A percentile compares a stretch with the other conserved stretches of the same genome.
phyloP scores from a whole-genome alignment of 2,329 filamentous ascomycete genomes.

The Fonsecaea nubica region DNA sequence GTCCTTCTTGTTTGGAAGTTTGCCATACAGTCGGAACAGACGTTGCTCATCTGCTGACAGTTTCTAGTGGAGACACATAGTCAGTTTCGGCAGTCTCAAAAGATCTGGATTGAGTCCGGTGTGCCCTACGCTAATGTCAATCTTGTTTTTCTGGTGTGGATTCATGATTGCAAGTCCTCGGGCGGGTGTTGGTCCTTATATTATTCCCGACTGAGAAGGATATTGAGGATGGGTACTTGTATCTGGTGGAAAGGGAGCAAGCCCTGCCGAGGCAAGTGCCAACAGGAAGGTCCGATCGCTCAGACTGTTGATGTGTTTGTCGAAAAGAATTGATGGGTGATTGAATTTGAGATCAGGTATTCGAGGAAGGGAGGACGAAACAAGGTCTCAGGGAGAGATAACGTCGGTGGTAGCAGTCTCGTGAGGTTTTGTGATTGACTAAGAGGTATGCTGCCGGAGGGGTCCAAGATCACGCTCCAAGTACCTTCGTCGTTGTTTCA shows the following conservation, averaged over 20 bases:
- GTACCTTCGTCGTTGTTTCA: conserved; percentile 12
- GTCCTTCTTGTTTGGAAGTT: conserved; percentile 94
- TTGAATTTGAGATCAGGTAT: not conserved
- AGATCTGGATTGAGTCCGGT: not conserved
- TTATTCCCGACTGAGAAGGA: not conserved
- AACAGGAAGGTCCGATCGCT: not conserved
- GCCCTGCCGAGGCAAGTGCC: conserved; percentile 6
- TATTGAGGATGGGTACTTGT: not conserved
- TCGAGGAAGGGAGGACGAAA: not conserved
- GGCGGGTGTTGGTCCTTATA: not conserved
- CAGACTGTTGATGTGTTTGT: not conserved
- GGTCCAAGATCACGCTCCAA: conserved; percentile 8
- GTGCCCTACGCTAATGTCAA: conserved; percentile 75
- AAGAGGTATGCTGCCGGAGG: conserved; percentile 6
- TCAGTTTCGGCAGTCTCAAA: not conserved
- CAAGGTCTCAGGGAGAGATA: conserved; percentile 3
- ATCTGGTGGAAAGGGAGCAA: conserved; percentile 12
- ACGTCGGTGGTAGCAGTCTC: not conserved
- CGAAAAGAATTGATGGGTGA: not conserved
- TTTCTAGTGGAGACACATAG: conserved; percentile 62
- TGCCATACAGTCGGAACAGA: conserved; percentile 95
- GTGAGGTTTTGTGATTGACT: conserved; percentile 1
- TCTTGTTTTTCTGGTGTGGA: conserved; percentile 97
- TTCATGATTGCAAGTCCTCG: conserved; percentile 68
- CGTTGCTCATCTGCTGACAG: conserved; percentile 94